A percentile compares a stretch with the other conserved stretches of the same genome.
Evolutionary conservation across 176 grass and related monocot species (phyloP).

Genomic region (Triticum timopheevii): DNA sequence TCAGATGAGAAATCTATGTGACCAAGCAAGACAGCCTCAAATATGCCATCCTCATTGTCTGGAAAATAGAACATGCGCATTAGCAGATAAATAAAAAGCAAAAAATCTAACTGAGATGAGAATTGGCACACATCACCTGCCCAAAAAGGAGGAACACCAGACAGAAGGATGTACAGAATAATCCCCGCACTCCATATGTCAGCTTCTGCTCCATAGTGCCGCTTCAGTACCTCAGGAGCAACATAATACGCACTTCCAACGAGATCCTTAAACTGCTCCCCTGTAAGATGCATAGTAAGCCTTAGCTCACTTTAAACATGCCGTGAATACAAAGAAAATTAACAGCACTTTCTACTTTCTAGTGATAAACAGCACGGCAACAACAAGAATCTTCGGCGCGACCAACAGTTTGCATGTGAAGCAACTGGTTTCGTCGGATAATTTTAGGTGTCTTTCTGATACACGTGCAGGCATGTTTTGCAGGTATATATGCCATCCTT

Average conservation of each 20-base stretch:
- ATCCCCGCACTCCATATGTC: conserved; percentile 98
- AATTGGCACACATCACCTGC: conserved; percentile 51
- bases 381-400: background rate
- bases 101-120: background rate
- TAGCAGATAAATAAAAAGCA: background rate
- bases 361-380: background rate
- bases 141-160: conserved; percentile 99
- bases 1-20: conserved; percentile 91
- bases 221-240: conserved; percentile 88
- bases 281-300: conserved; percentile 35
- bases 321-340: background rate
- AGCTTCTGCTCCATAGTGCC: conserved; percentile 81
- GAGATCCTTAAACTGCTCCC: conserved; percentile 87
- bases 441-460: background rate
- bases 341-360: background rate
- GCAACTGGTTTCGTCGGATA: background rate
- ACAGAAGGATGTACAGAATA: conserved; percentile 98
- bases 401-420: conserved; percentile 16
- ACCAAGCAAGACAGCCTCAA: conserved; percentile 66
- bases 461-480: background rate
- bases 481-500: background rate
- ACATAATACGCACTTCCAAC: conserved; percentile 99
- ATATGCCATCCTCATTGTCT: conserved; percentile 99
- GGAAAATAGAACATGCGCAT: background rate
- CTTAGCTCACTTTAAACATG: background rate